Base-by-base conservation (phyloP, 129 eudicot species). In the Chrysanthemum seticuspe region DNA sequence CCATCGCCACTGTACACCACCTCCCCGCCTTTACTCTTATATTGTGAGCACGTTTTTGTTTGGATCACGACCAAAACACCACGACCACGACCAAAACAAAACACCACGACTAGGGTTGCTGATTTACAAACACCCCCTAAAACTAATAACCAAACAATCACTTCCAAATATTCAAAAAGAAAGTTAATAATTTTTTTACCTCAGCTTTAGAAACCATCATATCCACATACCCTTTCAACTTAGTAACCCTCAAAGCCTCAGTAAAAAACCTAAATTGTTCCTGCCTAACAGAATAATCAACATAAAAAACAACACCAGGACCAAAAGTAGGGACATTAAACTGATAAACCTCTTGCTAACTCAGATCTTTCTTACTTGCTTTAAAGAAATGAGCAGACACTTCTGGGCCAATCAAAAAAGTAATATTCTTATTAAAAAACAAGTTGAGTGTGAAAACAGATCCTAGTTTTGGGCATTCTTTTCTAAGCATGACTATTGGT, bases 321-420 rank as follows among this genome's bases (percentile, higher is more conserved):
- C 98, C 98, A 54, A 93, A 93, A 0, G 97, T 93, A 0, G 98
- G 98, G 5, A 93, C 98, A 77, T 93, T 93, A 83, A 93, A 93
- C 72, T 85, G 98, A 60, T 93, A 93, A 6, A 93, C 97, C 72
- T 89, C 97, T 45, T 89, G 95, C 83, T 93, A 97, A 73, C 98
- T 93, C 25, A 93, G 98, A 87, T 93, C 97, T 10, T 96, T 62
- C 34, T 93, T 97, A 1, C 92, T 71, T 6, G 98, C 98, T 80
- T 93, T 93, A 53, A 93, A 93, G 82, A 93, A 93, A 82, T 93
- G 98, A 5, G 97, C 85, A 0, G 98, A 93, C 18, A 93, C 98
- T 45, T 93, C 97, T 0, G 98, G 98, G 1, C 98, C 98, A 10
- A 93, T 90, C 10, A 93, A 68, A 79, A 93, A 93, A 0, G 97